A percentile compares a stretch with the other conserved stretches of the same genome.
Conservation (phyloP, 352 stramenopile genomes). For the Pythium aquatile region DNA sequence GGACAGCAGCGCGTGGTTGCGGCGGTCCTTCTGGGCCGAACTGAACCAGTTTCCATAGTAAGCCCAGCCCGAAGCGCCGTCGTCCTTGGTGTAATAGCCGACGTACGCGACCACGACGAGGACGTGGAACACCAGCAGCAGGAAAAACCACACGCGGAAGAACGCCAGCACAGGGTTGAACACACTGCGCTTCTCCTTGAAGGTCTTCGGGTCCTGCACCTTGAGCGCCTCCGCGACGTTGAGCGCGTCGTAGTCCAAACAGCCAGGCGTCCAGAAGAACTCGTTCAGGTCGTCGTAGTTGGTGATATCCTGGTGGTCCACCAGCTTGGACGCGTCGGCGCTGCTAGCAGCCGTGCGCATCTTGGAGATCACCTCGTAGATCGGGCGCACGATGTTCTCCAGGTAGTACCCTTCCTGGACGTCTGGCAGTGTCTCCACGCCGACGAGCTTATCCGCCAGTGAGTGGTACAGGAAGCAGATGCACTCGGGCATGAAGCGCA, state of each 20-base stretch:
- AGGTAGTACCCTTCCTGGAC: constrained; percentile 63
- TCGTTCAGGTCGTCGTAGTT: constrained; percentile 91
- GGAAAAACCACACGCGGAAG: constrained; percentile 83
- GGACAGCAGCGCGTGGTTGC: constrained; percentile 67
- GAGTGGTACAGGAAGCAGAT: constrained; percentile 88
- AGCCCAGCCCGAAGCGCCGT: constrained; percentile 40
- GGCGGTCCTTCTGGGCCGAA: constrained; percentile 48
- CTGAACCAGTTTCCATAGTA: constrained; percentile 72
- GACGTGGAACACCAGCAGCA: constrained; percentile 70
- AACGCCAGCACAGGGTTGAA: constrained; percentile 85
- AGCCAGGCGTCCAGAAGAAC: constrained; percentile 79
- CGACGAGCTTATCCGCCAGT: constrained; percentile 62
- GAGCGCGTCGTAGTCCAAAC: constrained; percentile 67
- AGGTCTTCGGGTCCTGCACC: constrained; percentile 78
- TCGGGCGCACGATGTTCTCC: constrained; percentile 59
- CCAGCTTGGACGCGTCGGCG: constrained; percentile 35
- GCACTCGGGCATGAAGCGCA: constrained; percentile 89
- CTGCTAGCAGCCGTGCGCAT: constrained; percentile 55
- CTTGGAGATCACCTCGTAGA: constrained; percentile 76
- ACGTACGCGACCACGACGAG: constrained; percentile 71
- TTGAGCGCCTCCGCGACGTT: constrained; percentile 63
- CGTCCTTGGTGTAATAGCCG: constrained; percentile 57
- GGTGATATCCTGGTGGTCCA: constrained; percentile 80
- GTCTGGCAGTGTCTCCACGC: constrained; percentile 52
- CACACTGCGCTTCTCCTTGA: constrained; percentile 84